phyloP scores from a whole-genome alignment of 495 filamentous ascomycete genomes.

The Podospora didyma region DNA sequence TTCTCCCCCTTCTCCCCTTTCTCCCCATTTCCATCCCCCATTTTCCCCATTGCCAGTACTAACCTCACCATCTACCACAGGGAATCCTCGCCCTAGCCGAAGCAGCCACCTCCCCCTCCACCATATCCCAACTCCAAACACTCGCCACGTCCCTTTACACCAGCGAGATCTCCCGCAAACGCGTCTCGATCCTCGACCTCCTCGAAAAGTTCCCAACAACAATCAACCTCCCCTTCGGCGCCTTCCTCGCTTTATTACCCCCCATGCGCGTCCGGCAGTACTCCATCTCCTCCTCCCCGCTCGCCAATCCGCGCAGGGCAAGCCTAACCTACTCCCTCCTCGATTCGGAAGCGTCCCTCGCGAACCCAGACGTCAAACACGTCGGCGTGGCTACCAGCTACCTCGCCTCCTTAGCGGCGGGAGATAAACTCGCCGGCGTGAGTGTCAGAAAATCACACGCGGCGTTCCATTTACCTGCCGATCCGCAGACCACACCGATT shows the following conservation, averaged over 20 bases:
- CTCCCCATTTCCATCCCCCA: too few relatives aligned
- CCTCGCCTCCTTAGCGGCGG: constrained; percentile 53
- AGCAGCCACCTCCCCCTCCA: too few relatives aligned
- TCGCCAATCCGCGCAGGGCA: constrained; percentile 50
- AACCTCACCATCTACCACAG: constrained; percentile 21
- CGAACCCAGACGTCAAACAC: constrained; percentile 41
- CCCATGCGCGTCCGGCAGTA: constrained; percentile 76
- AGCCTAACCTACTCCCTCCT: constrained; percentile 67
- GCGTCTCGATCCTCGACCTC: constrained; percentile 61
- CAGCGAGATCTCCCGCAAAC: constrained; percentile 51
- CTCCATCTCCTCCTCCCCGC: constrained; percentile 74
- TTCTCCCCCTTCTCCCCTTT: too few relatives aligned
- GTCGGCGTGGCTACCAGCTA: constrained; percentile 58
- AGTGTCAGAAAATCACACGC: constrained; percentile 54
- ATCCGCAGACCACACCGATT: constrained; percentile 58
- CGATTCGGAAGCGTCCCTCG: constrained; percentile 51
- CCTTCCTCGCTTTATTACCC: constrained; percentile 65
- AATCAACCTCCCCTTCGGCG: constrained; percentile 53
- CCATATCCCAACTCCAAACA: too few relatives aligned
- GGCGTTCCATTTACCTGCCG: constrained; percentile 62
- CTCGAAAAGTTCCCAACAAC: constrained; percentile 54
- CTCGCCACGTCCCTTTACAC: constrained; percentile 50
- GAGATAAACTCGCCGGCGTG: constrained; percentile 57
- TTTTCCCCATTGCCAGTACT: too few relatives aligned
- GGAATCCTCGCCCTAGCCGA: constrained; percentile 45